Conservation (phyloP, 192 early-diverging fungal genomes). For the Gamsiella multidivaricata region DNA sequence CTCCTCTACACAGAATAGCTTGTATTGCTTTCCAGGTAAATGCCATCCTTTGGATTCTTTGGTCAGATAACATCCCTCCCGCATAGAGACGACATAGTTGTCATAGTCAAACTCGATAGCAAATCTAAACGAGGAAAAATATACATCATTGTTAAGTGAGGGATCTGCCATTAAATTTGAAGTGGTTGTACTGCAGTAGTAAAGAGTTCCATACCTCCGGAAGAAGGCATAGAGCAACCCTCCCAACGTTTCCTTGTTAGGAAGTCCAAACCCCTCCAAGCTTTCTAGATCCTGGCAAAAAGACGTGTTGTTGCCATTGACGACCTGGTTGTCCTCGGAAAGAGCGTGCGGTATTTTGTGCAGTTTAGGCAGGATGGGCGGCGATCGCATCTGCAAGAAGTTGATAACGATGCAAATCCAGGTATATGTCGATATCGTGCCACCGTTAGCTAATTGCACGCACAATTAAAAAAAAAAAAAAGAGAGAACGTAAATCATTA, state of each 20-base stretch:
- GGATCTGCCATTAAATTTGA: not conserved
- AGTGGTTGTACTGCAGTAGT: too few relatives aligned
- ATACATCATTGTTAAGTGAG: too few relatives aligned
- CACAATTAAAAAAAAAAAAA: not conserved
- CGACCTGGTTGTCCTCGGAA: slow-evolving; percentile 45
- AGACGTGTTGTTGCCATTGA: slow-evolving; percentile 71
- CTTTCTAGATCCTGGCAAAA: slow-evolving; percentile 80
- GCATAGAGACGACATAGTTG: slow-evolving; percentile 81
- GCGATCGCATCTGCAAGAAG: slow-evolving; percentile 90
- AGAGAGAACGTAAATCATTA: not conserved
- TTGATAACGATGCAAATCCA: slow-evolving; percentile 95
- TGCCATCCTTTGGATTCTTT: slow-evolving; percentile 93
- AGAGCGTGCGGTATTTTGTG: slow-evolving; percentile 65
- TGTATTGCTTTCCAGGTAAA: slow-evolving; percentile 69
- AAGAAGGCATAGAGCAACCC: slow-evolving; percentile 89
- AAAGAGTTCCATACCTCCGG: slow-evolving; percentile 55
- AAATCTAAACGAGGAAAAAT: slow-evolving; percentile 55
- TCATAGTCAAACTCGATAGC: slow-evolving; percentile 90
- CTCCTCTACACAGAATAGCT: slow-evolving; percentile 91
- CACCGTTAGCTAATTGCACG: slow-evolving; percentile 79
- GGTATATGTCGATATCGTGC: slow-evolving; percentile 93
- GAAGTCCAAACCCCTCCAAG: slow-evolving; percentile 72
- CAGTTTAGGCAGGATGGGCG: slow-evolving; percentile 89
- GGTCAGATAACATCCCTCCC: slow-evolving; percentile 80
- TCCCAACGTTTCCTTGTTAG: slow-evolving; percentile 83